Percentiles rank a stretch among this genome's conserved stretches.
Conservation (phyloP, 1,284 basidiomycete genomes). For the Ceratobasidium sp. region DNA sequence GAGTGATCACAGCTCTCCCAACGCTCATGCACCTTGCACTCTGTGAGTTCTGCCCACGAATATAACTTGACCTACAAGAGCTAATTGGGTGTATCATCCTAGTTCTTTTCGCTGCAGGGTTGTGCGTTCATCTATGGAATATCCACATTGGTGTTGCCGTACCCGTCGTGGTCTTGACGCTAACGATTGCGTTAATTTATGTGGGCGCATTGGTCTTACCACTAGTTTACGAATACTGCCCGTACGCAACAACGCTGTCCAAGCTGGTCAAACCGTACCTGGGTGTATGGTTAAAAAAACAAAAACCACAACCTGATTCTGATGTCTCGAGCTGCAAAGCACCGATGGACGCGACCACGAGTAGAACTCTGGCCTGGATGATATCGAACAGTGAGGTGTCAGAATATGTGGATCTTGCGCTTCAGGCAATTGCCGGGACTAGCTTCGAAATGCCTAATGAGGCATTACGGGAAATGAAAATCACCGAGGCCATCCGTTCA, state of each 20-base stretch:
- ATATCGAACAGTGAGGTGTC: slow-evolving; percentile 1
- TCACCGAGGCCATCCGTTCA: too few species aligned
- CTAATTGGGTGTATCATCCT: neutral
- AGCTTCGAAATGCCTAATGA: neutral
- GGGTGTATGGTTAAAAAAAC: neutral
- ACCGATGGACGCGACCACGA: slow-evolving; percentile 13
- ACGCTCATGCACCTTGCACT: slow-evolving; percentile 5
- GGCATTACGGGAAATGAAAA: neutral
- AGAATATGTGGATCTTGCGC: neutral
- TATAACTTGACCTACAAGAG: too few species aligned
- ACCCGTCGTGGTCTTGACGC: neutral
- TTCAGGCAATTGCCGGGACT: slow-evolving; percentile 8
- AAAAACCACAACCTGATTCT: too few species aligned
- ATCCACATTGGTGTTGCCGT: neutral
- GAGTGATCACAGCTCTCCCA: neutral
- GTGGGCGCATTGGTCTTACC: neutral
- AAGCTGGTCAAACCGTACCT: neutral
- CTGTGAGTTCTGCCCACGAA: neutral
- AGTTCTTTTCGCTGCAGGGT: neutral
- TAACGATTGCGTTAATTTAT: neutral
- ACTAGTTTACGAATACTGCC: neutral
- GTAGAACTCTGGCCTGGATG: slow-evolving; percentile 13
- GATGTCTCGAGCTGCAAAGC: neutral
- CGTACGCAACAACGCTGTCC: neutral
- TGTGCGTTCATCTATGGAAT: neutral